Base-by-base conservation (phyloP, 352 stramenopile species). In the Phytophthora pini region DNA sequence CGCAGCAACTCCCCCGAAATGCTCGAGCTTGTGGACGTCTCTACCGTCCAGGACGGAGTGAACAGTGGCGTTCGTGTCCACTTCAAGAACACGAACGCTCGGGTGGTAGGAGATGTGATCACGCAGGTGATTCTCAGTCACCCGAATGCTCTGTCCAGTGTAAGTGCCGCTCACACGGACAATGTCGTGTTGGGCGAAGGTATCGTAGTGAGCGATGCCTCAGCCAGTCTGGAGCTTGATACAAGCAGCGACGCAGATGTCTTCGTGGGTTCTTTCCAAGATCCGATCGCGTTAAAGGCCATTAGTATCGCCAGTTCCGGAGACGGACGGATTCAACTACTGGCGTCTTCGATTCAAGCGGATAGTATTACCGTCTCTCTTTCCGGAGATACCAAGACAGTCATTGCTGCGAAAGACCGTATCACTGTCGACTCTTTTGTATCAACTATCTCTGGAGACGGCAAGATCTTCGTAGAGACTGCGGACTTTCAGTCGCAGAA, bases 61-160 rank as follows among this genome's bases (percentile, higher is more conserved):
- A 57, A 57, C n/a, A 65, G 40, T 13, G 49, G 59, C 8, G 57
- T 83, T 22, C 70, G 64, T 3, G 48, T 84, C n/a, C 65, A 79
- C 41, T 76, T 78, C 52, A 80, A 77, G 62, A 84, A 87, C 65
- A 38, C 66, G 41, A 65, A 83, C 51, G 70, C 65, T 9, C 44
- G 70, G 20, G 60, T 61, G 22, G 40, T 51, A 3, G 72, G 75
- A 3, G 63, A 68, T 5, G 43, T 83, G 26, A 48, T 80, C 27
- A 80, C 72, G 15, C 67, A 69, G 26, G 57, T 83, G 31, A 50
- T 54, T 26, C 61, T 83, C 10, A 62, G 54, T 22, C 41, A 68
- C n/a, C 61, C 64, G 26, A 70, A 73, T 32, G 24, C 49, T 41
- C 45, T 83, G n/a, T 29, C 44, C 8, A 57, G 44, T 51, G 20